Evolutionary conservation across 2,329 filamentous ascomycete genomes (phyloP), one percentile per base, ranked within the genome.

Genomic region (Fusarium sp.): DNA sequence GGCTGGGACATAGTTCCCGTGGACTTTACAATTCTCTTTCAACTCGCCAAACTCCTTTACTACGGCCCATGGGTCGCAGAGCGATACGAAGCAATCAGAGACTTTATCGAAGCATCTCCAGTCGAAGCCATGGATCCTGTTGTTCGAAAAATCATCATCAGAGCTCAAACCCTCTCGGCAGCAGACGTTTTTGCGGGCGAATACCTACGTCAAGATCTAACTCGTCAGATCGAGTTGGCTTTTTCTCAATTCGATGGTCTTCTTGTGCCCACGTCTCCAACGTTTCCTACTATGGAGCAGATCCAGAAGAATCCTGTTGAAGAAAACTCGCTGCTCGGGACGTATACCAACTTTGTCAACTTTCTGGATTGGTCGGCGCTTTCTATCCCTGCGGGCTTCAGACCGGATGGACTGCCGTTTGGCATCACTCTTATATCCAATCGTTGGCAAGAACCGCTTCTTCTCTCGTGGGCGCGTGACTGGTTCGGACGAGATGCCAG

Each of bases 261-360:
- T 4, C 70, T 89, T 0, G 86, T 89, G 2, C 87, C 87, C 0
- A 89, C 87, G 0, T 79, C 85, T 13, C 87, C 87, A 5, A 81
- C 78, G 2, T 84, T 84, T 66, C 82, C 81, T 38, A 87, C 83
- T 0, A 80, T 88, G 3, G 78, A 82, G 16, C 81, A 87, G 62
- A 80, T 89, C 50, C 77, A 80, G 1, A 76, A 76, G 3, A 83
- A 87, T 42, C 87, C 87, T 0, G 80, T 89, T 20, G 76, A 75
- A 14, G 81, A 85, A 71, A 89, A 89, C 69, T 84, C 84, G 4
- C 75, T 81, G 4, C 73, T 88, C 6, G 85, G 86, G 6, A 83
- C 81, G 3, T 89, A 88, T 61, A 88, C 86, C 0, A 87, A 89
- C 71, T 88, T 85, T 71, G 87, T 83, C 14, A 89, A 89, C 69